Percentiles rank a stretch among this genome's conserved stretches.
These are phyloP conservation scores for Phalaenopsis hybrid DNA, from an alignment of 116 monocot species.

Conservation along the genomic window DNA sequence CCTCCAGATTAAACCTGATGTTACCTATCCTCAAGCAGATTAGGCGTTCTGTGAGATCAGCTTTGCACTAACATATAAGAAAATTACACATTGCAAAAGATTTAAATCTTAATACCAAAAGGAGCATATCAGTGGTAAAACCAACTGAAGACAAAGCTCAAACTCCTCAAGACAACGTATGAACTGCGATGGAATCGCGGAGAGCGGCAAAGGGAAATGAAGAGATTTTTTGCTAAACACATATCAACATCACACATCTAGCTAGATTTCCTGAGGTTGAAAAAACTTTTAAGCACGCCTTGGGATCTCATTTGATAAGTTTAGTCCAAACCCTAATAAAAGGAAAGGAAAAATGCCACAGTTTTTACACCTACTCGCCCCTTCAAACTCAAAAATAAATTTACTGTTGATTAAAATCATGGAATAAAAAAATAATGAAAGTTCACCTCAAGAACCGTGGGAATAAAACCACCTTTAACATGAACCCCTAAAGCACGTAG, in stretches of 20 bases:
- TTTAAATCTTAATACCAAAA: too few species aligned
- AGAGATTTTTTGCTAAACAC: background rate
- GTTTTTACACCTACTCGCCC: background rate
- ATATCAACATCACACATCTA: background rate
- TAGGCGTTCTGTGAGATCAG: too few species aligned
- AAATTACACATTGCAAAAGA: too few species aligned
- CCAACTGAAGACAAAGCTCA: background rate
- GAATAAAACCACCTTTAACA: constrained; percentile 52
- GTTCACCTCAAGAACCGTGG: constrained; percentile 51
- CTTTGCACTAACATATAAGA: too few species aligned
- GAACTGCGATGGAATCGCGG: background rate
- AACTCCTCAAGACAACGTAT: background rate
- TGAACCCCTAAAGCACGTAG: constrained; percentile 64
- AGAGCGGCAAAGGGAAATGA: background rate
- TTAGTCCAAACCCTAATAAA: background rate
- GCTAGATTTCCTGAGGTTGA: background rate
- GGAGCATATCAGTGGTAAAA: too few species aligned
- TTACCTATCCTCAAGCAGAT: too few species aligned
- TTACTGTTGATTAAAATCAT: background rate
- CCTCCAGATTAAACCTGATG: too few species aligned
- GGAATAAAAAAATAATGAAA: background rate
- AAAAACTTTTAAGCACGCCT: background rate
- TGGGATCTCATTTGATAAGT: background rate
- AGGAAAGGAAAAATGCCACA: background rate
- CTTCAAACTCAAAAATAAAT: background rate